Evolutionary conservation across 441 rosid genomes (phyloP).

Genomic region (Metrosideros polymorpha): DNA sequence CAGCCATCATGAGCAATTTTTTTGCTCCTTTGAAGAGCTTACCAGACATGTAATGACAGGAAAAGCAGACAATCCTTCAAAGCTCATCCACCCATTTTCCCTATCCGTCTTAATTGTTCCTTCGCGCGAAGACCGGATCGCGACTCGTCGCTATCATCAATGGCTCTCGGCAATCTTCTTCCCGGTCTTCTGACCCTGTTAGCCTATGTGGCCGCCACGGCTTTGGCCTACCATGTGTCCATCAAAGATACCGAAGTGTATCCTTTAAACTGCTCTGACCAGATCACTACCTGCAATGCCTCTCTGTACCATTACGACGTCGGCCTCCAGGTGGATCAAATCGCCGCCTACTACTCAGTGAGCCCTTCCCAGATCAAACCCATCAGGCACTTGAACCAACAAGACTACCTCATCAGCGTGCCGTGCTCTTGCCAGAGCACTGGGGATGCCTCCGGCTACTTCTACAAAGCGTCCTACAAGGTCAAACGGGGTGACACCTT

Average conservation of each 20-base stretch:
- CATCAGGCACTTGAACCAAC: neutral
- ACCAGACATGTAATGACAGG: slow-evolving; percentile 18
- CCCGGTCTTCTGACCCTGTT: slow-evolving; percentile 1
- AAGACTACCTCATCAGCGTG: slow-evolving; percentile 35
- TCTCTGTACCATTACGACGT: slow-evolving; percentile 30
- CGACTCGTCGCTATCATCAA: slow-evolving; percentile 4
- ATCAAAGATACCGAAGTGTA: neutral
- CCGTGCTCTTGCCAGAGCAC: slow-evolving; percentile 34
- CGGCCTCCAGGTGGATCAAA: slow-evolving; percentile 2
- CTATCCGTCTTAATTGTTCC: neutral
- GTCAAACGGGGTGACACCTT: slow-evolving; percentile 21
- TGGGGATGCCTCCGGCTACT: slow-evolving; percentile 27
- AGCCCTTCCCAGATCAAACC: slow-evolving; percentile 17
- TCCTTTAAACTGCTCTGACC: slow-evolving; percentile 23
- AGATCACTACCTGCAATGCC: slow-evolving; percentile 22
- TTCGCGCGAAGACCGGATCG: neutral
- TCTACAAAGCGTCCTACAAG: slow-evolving; percentile 23
- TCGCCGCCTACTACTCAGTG: slow-evolving; percentile 31
- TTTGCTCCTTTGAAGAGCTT: neutral
- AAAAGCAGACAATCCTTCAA: neutral
- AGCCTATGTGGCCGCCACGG: neutral
- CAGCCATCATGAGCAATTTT: neutral
- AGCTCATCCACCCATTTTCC: neutral
- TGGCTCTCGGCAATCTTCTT: slow-evolving; percentile 17
- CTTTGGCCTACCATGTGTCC: neutral